Evolutionary conservation across 306 rosid genomes (phyloP).

Genomic region (Vachellia pachyceras): DNA sequence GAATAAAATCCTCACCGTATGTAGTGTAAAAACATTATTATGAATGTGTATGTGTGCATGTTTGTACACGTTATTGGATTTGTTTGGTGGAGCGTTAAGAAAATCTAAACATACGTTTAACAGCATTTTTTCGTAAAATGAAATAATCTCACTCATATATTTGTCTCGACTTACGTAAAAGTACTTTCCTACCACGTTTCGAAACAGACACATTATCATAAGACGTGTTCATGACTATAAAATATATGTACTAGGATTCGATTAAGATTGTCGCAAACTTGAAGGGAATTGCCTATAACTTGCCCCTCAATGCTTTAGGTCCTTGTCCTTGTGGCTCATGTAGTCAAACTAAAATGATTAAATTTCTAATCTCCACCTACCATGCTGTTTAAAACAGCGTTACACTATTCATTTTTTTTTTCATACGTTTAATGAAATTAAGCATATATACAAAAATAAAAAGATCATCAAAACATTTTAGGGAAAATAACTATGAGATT

Average conservation of each 20-base stretch:
- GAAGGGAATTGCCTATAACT: not conserved
- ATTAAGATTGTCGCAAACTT: not conserved
- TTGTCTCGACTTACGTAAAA: too few relatives aligned
- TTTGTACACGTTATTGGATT: too few relatives aligned
- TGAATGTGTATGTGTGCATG: not conserved
- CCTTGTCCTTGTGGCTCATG: not conserved
- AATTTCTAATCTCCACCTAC: not conserved
- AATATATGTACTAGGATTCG: not conserved
- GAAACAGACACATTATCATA: too few relatives aligned
- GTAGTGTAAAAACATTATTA: not conserved
- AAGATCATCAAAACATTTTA: not conserved
- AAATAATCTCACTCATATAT: too few relatives aligned
- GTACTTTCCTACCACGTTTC: too few relatives aligned
- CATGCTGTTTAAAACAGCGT: not conserved
- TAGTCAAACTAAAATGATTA: not conserved
- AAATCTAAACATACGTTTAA: too few relatives aligned
- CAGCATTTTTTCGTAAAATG: too few relatives aligned
- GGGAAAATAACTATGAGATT: too few relatives aligned
- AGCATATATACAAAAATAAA: too few relatives aligned
- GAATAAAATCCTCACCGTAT: not conserved
- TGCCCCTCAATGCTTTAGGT: not conserved
- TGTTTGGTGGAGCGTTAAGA: too few relatives aligned
- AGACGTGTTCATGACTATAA: not conserved
- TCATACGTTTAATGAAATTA: not conserved
- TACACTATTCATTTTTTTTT: not conserved